Conservation (phyloP, 2,329 filamentous ascomycete genomes). For the Alternaria angustiovoidea region DNA sequence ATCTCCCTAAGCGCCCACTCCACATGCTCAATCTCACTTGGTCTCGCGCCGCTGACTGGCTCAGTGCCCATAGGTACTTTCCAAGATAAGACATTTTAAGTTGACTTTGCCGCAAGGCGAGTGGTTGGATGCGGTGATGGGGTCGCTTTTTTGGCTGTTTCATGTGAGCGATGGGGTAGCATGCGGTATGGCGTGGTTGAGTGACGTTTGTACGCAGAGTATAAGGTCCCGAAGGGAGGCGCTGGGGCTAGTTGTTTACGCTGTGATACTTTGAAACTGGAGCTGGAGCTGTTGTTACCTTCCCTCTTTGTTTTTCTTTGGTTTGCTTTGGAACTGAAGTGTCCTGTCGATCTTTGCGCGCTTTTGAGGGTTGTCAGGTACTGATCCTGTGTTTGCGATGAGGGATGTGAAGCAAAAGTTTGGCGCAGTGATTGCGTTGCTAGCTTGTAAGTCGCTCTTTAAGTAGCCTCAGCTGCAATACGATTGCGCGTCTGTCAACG, state of each 20-base stretch:
- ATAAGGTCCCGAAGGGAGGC: slow-evolving; percentile 1
- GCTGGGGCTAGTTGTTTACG: slow-evolving; percentile 3
- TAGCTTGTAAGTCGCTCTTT: slow-evolving; percentile 17
- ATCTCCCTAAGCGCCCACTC: slow-evolving; percentile 6
- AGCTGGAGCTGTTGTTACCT: not conserved
- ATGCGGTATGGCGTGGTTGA: slow-evolving; percentile 4
- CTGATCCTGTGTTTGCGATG: slow-evolving; percentile 3
- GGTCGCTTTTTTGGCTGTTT: slow-evolving; percentile 9
- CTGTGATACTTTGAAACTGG: not conserved
- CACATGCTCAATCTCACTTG: slow-evolving; percentile 3
- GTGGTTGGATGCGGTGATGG: slow-evolving; percentile 2
- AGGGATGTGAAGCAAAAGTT: not conserved
- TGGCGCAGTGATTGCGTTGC: slow-evolving; percentile 19
- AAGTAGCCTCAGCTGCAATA: not conserved
- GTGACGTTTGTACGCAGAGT: slow-evolving; percentile 3
- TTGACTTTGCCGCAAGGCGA: not conserved
- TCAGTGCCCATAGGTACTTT: not conserved
- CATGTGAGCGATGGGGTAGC: not conserved
- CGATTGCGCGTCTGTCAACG: not conserved
- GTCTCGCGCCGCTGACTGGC: slow-evolving; percentile 7
- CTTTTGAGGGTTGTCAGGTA: slow-evolving; percentile 5
- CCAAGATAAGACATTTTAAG: slow-evolving; percentile 8
- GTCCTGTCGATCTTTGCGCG: not conserved
- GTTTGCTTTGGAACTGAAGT: not conserved
- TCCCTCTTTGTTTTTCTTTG: not conserved